A percentile compares a stretch with the other conserved stretches of the same genome.
Evolutionary conservation across 2,329 filamentous ascomycete genomes (phyloP).

Genomic region (Tolypocladium tundrense): DNA sequence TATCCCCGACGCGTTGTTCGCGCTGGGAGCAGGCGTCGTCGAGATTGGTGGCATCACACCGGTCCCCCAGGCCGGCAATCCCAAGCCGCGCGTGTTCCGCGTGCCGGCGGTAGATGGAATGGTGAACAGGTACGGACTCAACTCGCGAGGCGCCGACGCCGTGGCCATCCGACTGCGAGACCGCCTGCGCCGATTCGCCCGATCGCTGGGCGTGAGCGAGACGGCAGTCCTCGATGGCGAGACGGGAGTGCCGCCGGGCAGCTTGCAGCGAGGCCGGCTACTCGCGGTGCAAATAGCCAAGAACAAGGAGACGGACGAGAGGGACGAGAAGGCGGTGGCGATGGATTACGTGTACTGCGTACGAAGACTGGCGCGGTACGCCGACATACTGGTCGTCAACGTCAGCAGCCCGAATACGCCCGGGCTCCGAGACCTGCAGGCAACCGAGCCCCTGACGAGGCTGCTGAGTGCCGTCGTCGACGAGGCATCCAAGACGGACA

Average conservation of each 20-base stretch:
- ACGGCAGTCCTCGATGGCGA: conserved; percentile 65
- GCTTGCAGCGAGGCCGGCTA: conserved; percentile 62
- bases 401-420: conserved; percentile 96
- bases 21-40: conserved; percentile 73
- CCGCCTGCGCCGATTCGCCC: conserved; percentile 68
- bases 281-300: conserved; percentile 92
- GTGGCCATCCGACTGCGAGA: conserved; percentile 72
- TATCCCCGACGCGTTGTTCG: conserved; percentile 75
- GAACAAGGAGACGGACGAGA: conserved; percentile 85
- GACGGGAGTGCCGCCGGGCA: conserved; percentile 72
- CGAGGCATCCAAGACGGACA: conserved; percentile 58
- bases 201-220: conserved; percentile 59
- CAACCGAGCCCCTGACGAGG: conserved; percentile 68
- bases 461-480: conserved; percentile 75
- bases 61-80: conserved; percentile 78
- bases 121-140: conserved; percentile 93
- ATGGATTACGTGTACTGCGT: conserved; percentile 87
- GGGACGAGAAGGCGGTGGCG: conserved; percentile 70
- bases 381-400: conserved; percentile 95
- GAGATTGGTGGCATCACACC: conserved; percentile 90
- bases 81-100: conserved; percentile 78
- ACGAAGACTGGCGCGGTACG: conserved; percentile 69
- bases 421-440: conserved; percentile 78
- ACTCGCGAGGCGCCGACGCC: conserved; percentile 79
- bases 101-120: conserved; percentile 74